These are phyloP conservation scores for Naganishia vaughanmartiniae DNA, from an alignment of 768 basidiomycete species.

Conservation along the genomic window DNA sequence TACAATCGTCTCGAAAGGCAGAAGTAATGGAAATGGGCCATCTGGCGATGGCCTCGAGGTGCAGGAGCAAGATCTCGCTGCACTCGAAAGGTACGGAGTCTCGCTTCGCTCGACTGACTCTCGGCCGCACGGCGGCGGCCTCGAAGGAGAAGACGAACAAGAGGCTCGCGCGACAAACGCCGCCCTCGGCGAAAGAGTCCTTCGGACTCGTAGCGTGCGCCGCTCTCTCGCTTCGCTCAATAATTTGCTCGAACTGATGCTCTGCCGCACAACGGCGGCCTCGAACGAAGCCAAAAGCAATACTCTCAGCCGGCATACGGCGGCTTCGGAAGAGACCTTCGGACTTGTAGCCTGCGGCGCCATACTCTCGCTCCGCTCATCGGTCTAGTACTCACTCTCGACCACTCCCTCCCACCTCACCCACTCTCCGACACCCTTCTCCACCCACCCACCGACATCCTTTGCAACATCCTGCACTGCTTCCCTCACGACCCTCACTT, in stretches of 20 bases:
- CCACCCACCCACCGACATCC: slow-evolving; percentile 65
- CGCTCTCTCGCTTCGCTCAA: not conserved
- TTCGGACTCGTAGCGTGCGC: too few species aligned
- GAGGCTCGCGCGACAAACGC: too few species aligned
- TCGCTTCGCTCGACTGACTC: not conserved
- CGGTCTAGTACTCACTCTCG: slow-evolving; percentile 62
- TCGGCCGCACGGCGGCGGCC: too few species aligned
- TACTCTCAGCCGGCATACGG: too few species aligned
- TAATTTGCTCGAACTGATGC: not conserved
- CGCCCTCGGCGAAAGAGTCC: too few species aligned
- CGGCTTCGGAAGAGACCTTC: too few species aligned
- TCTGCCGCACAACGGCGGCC: too few species aligned
- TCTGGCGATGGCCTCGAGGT: not conserved
- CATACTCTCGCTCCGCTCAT: not conserved
- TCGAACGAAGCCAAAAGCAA: too few species aligned
- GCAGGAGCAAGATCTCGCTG: too few species aligned
- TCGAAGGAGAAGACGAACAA: too few species aligned
- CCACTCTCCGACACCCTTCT: slow-evolving; percentile 74
- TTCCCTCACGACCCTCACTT: slow-evolving; percentile 69
- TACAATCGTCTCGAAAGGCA: not conserved
- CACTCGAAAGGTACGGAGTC: not conserved
- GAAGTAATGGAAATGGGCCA: too few species aligned
- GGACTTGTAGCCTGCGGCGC: too few species aligned
- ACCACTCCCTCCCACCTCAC: slow-evolving; percentile 79
- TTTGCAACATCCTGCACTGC: slow-evolving; percentile 61